Percentiles rank a stretch among this genome's conserved stretches.
Conservation (phyloP, 352 stramenopile species). For the Phytophthora pistaciae region DNA sequence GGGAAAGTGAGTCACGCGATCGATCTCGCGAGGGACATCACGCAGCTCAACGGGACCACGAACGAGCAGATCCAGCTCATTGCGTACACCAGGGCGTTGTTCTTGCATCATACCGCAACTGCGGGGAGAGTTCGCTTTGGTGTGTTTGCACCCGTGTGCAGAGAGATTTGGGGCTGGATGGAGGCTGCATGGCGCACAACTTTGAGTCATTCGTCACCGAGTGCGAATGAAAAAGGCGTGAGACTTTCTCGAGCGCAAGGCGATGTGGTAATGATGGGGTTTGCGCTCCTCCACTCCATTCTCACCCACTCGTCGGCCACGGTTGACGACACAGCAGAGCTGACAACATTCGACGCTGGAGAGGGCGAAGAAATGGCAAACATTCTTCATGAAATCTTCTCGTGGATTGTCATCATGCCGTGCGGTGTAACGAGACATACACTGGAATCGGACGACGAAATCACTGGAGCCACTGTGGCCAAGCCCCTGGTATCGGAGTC, state of each 20-base stretch:
- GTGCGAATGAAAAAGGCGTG: not conserved
- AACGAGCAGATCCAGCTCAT: slow-evolving; percentile 44
- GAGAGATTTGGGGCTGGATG: slow-evolving; percentile 42
- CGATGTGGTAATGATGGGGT: slow-evolving; percentile 10
- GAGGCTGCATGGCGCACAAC: slow-evolving; percentile 21
- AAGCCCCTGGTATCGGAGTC: slow-evolving; percentile 1
- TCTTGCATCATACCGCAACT: slow-evolving; percentile 24
- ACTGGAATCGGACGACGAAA: not conserved
- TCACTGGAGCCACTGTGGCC: not conserved
- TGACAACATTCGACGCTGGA: slow-evolving; percentile 18
- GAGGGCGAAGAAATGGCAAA: slow-evolving; percentile 2
- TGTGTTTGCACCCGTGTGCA: slow-evolving; percentile 27
- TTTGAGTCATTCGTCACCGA: not conserved
- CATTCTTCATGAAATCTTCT: slow-evolving; percentile 18
- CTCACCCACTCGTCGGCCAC: slow-evolving; percentile 12
- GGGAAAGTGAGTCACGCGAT: slow-evolving; percentile 42
- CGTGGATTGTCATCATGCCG: slow-evolving; percentile 10
- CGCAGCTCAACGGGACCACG: slow-evolving; percentile 45
- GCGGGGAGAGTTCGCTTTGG: not conserved
- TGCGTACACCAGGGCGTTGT: slow-evolving; percentile 34
- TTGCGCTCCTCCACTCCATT: slow-evolving; percentile 32
- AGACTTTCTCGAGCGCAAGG: slow-evolving; percentile 10
- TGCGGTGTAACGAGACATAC: not conserved
- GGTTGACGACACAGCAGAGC: slow-evolving; percentile 25
- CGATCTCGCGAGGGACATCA: slow-evolving; percentile 45